Evolutionary conservation across 345 rosid genomes (phyloP), one percentile per base, ranked within the genome.

Genomic region (Bruguiera sexangula): DNA sequence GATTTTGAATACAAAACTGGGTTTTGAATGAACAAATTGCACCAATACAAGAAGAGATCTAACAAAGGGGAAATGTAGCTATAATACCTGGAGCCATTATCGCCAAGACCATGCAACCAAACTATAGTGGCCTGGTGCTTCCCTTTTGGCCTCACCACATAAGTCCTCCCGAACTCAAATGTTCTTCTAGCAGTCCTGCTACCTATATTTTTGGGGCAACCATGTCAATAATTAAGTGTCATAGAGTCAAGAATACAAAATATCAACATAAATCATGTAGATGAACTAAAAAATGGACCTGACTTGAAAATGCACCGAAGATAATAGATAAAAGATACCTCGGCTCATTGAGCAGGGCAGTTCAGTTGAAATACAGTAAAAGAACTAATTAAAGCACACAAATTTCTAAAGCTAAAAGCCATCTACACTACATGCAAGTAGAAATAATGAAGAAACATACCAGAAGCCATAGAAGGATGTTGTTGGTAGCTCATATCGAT

Each of bases 401-500:
- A 67, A 16, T 34, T 34, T 43, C 1, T 3, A 55, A 18, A 56
- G 24, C 22, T 22, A 55, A 67, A 7, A 32, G 18, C 11, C 30
- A 10, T 69, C 52, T 2, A 62, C 13, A 36, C 60, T 60, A 50
- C 51, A 32, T 31, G 29, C 29, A 39, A 50, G 19, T n/a, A 19
- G 21, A 34, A 71, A 34, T 18, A 31, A 77, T 30, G 19, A 60
- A 39, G 69, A 69, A 70, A 81, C 93, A 82, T 77, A 91, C 97
- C 97, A 73, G 96, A 87, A 68, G 86, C 85, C 80, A 78, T 74
- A 43, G 83, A 66, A 50, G 63, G 39, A 69, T 82, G 87, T 62
- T 71, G 86, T 62, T 86, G 86, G 29, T 85, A 86, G 80, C 96
- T 91, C 97, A 91, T 91, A 58, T 69, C 79, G 32, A 66, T 5